Percentiles rank a stretch among this genome's conserved stretches.
Conservation (phyloP, 139 green algal species). For the Klebsormidium nitens region DNA sequence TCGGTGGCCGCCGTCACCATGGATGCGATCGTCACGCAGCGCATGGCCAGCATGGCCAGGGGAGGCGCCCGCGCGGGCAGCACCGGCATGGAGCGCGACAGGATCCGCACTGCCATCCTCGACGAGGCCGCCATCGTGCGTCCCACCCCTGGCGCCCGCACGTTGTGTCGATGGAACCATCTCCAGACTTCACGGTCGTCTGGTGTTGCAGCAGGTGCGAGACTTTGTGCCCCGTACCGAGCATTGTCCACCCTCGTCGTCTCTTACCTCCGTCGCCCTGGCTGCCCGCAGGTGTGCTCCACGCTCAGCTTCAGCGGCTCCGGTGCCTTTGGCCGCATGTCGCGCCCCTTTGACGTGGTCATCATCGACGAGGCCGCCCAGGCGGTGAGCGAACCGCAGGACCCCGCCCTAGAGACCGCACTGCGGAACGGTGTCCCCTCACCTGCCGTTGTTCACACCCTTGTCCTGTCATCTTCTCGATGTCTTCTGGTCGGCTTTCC, state of each 20-base stretch:
- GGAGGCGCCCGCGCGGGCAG: slow-evolving; percentile 1
- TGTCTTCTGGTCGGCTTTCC: no score
- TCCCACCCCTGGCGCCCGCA: no score
- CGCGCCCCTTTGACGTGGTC: slow-evolving; percentile 47
- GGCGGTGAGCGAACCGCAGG: slow-evolving; percentile 27
- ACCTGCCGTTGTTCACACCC: no score
- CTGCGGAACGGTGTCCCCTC: no score
- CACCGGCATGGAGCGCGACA: slow-evolving; percentile 33
- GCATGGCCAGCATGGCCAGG: slow-evolving; percentile 18
- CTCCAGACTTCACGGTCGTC: no score
- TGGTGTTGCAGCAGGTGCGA: no score
- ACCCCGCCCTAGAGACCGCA: no score
- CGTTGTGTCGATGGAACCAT: no score
- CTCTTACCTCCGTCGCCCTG: neutral
- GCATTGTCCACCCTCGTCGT: neutral
- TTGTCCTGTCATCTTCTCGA: no score
- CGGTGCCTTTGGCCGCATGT: slow-evolving; percentile 45
- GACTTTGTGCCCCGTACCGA: no score
- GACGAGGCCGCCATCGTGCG: slow-evolving; percentile 45
- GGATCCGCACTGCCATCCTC: slow-evolving; percentile 40
- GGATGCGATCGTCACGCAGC: slow-evolving; percentile 32
- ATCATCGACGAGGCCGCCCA: slow-evolving; percentile 54
- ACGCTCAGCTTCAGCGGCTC: slow-evolving; percentile 38
- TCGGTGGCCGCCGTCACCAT: slow-evolving; percentile 37
- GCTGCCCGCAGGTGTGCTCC: slow-evolving; percentile 41